Percentiles rank a stretch among this genome's conserved stretches.
Conservation (phyloP, 2,329 filamentous ascomycete genomes). For the Nemania diffusa region DNA sequence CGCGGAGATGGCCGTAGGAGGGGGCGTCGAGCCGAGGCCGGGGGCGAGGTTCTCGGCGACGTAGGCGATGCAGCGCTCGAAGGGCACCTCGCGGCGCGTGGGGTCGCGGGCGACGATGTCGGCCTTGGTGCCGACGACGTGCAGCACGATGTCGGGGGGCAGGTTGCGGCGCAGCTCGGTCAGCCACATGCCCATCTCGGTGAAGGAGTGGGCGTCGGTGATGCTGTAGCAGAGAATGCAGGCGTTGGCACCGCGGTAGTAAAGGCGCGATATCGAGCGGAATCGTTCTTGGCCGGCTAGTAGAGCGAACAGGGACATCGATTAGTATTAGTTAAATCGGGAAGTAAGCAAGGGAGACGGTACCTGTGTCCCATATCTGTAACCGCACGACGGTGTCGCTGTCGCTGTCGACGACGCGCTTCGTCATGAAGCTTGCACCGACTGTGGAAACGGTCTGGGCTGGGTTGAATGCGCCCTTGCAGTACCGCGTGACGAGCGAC, state of each 20-base stretch:
- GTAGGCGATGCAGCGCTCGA: conserved; percentile 95
- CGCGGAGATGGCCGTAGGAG: conserved; percentile 66
- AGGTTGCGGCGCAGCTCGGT: conserved; percentile 84
- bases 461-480: conserved; percentile 76
- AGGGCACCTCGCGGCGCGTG: conserved; percentile 81
- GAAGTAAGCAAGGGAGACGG: background rate
- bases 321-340: conserved; percentile 28
- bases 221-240: conserved; percentile 96
- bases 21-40: conserved; percentile 72
- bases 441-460: conserved; percentile 75
- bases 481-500: conserved; percentile 79
- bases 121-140: conserved; percentile 94
- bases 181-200: conserved; percentile 93
- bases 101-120: conserved; percentile 91
- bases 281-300: conserved; percentile 91
- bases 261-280: conserved; percentile 90
- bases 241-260: conserved; percentile 95
- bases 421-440: conserved; percentile 82
- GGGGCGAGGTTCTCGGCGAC: conserved; percentile 91
- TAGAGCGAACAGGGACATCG: conserved; percentile 9
- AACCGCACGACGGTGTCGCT: conserved; percentile 88
- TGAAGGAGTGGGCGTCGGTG: conserved; percentile 84
- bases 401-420: conserved; percentile 83
- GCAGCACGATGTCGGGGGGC: conserved; percentile 81
- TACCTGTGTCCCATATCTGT: conserved; percentile 94